Percentiles rank a stretch among this genome's conserved stretches.
Evolutionary conservation across 75 land plant genomes (phyloP).

Genomic region (Selaginella tamariscina): DNA sequence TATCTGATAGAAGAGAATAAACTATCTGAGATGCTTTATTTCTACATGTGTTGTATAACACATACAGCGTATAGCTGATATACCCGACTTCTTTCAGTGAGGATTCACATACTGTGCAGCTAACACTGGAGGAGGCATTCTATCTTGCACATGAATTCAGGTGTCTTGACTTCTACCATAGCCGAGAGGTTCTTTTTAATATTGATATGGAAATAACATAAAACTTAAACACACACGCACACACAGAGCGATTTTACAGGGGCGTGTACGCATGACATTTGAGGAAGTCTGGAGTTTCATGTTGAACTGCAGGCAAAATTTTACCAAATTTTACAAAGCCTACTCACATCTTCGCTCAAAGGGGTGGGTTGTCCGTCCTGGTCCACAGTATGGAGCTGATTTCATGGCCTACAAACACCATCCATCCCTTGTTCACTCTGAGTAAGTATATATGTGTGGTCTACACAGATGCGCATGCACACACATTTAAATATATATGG

Average conservation of each 20-base stretch:
- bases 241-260: slow-evolving; percentile 14
- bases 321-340: slow-evolving; percentile 44
- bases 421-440: slow-evolving; percentile 79
- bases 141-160: slow-evolving; percentile 20
- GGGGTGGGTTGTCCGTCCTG: slow-evolving; percentile 70
- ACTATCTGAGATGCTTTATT: background rate
- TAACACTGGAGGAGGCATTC: slow-evolving; percentile 30
- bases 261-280: slow-evolving; percentile 10
- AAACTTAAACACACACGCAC: background rate
- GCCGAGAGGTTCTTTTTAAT: background rate
- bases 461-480: no score
- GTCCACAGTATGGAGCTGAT: slow-evolving; percentile 69
- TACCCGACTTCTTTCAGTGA: no score
- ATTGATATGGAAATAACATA: background rate
- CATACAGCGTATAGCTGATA: background rate
- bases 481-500: no score
- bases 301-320: slow-evolving; percentile 24
- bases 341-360: slow-evolving; percentile 59
- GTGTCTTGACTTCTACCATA: slow-evolving; percentile 19
- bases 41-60: background rate
- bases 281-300: slow-evolving; percentile 43
- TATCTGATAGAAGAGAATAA: background rate
- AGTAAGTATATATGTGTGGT: slow-evolving; percentile 18
- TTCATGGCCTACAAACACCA: slow-evolving; percentile 79
- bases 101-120: slow-evolving; percentile 15